These are phyloP conservation scores for Prunus fruticosa DNA, from an alignment of 306 rosid species.

Conservation along the genomic window DNA sequence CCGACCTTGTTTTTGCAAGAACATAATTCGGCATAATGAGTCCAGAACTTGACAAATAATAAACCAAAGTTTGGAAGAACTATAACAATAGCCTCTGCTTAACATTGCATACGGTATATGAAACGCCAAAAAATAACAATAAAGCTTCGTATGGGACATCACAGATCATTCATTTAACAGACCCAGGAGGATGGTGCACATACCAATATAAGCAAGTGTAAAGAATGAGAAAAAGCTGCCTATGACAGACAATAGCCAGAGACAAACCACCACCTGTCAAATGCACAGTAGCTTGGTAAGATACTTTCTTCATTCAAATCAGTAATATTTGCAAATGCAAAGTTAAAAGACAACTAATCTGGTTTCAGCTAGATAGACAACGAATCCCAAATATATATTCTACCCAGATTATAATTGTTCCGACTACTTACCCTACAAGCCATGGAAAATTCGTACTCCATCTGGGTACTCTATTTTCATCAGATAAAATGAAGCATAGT, in stretches of 20 bases:
- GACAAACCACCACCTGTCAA: conserved; percentile 69
- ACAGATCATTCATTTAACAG: conserved; percentile 17
- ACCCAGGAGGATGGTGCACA: conserved; percentile 9
- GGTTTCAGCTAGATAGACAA: background rate
- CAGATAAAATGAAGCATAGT: too few species aligned
- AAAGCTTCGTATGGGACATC: background rate
- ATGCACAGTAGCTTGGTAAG: conserved; percentile 23
- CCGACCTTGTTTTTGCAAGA: background rate
- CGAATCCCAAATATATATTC: background rate
- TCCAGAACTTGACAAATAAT: background rate
- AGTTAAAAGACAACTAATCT: background rate
- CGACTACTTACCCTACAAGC: too few species aligned
- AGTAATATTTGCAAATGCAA: background rate
- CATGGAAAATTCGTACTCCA: too few species aligned
- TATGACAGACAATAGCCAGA: conserved; percentile 85
- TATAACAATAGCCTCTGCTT: background rate
- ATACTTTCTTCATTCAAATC: conserved; percentile 15
- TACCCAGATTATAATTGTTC: background rate
- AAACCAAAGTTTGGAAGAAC: conserved; percentile 1
- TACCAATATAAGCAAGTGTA: conserved; percentile 82
- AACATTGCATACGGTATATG: conserved; percentile 7
- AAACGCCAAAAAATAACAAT: conserved; percentile 1
- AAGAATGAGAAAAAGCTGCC: conserved; percentile 74
- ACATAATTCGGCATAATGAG: background rate
- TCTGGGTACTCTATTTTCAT: too few species aligned